Evolutionary conservation across 2,329 filamentous ascomycete species (phyloP).

Genomic region (Magnaporthiopsis rhizophila): DNA sequence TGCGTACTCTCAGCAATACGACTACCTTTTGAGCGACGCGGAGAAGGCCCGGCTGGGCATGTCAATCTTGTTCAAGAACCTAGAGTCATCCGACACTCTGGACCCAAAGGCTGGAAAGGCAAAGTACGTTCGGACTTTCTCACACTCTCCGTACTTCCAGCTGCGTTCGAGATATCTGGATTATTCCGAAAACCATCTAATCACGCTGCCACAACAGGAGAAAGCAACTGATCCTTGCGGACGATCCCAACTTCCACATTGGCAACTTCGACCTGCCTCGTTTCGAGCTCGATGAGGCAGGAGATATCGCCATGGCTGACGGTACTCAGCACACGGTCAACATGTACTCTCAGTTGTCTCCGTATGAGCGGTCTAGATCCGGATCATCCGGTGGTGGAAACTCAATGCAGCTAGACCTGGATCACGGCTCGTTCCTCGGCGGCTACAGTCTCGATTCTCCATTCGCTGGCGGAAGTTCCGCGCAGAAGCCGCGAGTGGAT

Average conservation of each 20-base stretch:
- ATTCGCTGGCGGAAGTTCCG: slow-evolving; percentile 16
- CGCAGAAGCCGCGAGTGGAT: slow-evolving; percentile 3
- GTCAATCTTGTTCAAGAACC: slow-evolving; percentile 52
- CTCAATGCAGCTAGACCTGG: slow-evolving; percentile 12
- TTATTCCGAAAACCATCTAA: slow-evolving; percentile 9
- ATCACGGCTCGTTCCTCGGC: slow-evolving; percentile 9
- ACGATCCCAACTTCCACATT: slow-evolving; percentile 76
- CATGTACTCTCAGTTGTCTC: slow-evolving; percentile 38
- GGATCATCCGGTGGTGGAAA: slow-evolving; percentile 19
- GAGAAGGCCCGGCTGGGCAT: slow-evolving; percentile 69
- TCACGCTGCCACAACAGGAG: slow-evolving; percentile 40
- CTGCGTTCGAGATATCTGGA: too few relatives aligned
- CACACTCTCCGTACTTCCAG: background rate
- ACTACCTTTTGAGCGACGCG: slow-evolving; percentile 75
- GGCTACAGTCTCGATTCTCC: slow-evolving; percentile 12
- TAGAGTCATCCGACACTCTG: slow-evolving; percentile 47
- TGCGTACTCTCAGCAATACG: slow-evolving; percentile 81
- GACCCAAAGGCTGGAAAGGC: slow-evolving; percentile 65
- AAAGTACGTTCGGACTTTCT: slow-evolving; percentile 45
- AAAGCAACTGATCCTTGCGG: slow-evolving; percentile 66
- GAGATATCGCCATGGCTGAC: slow-evolving; percentile 22
- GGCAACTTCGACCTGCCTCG: slow-evolving; percentile 50
- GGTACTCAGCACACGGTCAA: slow-evolving; percentile 29
- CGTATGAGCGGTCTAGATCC: slow-evolving; percentile 22
- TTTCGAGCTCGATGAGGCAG: slow-evolving; percentile 37